A percentile compares a stretch with the other conserved stretches of the same genome.
Conservation (phyloP, 192 early-diverging fungal species). For the Coemansia umbellata region DNA sequence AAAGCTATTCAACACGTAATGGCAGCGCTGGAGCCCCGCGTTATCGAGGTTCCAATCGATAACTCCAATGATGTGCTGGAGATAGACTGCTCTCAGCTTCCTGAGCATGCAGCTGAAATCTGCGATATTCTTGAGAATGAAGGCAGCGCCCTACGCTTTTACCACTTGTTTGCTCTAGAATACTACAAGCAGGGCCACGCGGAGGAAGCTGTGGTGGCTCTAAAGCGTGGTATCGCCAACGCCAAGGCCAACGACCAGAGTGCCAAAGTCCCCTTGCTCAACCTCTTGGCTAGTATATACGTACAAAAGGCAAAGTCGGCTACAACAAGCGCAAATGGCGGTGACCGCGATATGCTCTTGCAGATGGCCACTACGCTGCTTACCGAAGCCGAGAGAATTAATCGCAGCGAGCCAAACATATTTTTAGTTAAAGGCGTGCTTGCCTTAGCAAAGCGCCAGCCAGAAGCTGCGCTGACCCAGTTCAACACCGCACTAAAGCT, state of each 20-base stretch:
- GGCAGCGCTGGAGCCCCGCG: conserved; percentile 10
- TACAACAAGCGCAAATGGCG: neutral
- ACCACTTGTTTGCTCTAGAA: conserved; percentile 70
- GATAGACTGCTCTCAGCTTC: conserved; percentile 61
- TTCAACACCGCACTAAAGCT: conserved; percentile 51
- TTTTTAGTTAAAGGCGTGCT: conserved; percentile 70
- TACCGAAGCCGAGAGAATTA: conserved; percentile 73
- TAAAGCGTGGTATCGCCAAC: conserved; percentile 55
- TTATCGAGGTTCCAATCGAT: conserved; percentile 62
- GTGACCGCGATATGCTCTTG: conserved; percentile 55
- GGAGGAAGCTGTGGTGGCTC: conserved; percentile 56
- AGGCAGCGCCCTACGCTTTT: conserved; percentile 58
- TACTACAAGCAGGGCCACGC: conserved; percentile 65
- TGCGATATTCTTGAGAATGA: conserved; percentile 70
- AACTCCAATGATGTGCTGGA: conserved; percentile 67
- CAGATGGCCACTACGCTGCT: conserved; percentile 69
- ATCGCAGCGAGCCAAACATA: conserved; percentile 62
- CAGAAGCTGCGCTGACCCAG: conserved; percentile 39
- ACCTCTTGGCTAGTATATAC: conserved; percentile 68
- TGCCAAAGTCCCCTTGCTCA: conserved; percentile 65
- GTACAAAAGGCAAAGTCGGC: conserved; percentile 61
- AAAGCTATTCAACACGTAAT: no score
- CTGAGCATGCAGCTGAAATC: conserved; percentile 56
- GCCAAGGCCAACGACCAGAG: conserved; percentile 37
- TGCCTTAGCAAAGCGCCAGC: conserved; percentile 20